These are phyloP conservation scores for Beta macrorhiza DNA, from an alignment of 179 eudicot genomes.

Conservation along the genomic window DNA sequence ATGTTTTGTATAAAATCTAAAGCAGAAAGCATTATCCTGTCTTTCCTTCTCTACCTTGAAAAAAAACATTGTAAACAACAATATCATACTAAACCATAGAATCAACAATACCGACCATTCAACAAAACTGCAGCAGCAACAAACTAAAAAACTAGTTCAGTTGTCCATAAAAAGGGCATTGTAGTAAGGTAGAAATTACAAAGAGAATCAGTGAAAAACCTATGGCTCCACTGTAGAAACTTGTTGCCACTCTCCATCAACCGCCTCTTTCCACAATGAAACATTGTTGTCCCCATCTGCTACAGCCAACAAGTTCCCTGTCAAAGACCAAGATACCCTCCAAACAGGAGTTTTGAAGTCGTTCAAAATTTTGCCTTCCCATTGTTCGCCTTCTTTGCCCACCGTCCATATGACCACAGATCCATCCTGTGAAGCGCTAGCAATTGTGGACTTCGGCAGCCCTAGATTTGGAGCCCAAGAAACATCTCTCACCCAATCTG, in stretches of 20 bases:
- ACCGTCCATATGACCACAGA: constrained; percentile 80
- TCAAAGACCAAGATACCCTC: constrained; percentile 83
- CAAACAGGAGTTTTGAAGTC: constrained; percentile 74
- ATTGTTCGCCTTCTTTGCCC: constrained; percentile 68
- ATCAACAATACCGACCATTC: constrained; percentile 19
- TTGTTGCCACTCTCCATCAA: constrained; percentile 77
- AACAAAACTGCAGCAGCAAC: constrained; percentile 24
- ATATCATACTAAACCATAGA: constrained; percentile 27
- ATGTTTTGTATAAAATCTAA: constrained; percentile 11
- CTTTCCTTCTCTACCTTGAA: constrained; percentile 19
- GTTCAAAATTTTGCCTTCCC: constrained; percentile 73
- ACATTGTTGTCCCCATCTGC: constrained; percentile 72
- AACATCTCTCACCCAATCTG: constrained; percentile 89
- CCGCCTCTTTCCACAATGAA: constrained; percentile 80
- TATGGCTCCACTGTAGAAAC: constrained; percentile 66
- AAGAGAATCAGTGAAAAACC: constrained; percentile 25
- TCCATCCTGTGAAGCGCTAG: constrained; percentile 92
- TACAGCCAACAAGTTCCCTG: constrained; percentile 73
- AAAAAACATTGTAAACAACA: constrained; percentile 11
- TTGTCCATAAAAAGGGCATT: constrained; percentile 12
- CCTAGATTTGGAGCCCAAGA: constrained; percentile 97
- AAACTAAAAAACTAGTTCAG: constrained; percentile 23
- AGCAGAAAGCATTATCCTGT: constrained; percentile 19
- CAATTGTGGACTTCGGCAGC: constrained; percentile 83
- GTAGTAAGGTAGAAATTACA: constrained; percentile 28